Conservation (phyloP, 1,139 yeast species). For the Taphrina pruni region DNA sequence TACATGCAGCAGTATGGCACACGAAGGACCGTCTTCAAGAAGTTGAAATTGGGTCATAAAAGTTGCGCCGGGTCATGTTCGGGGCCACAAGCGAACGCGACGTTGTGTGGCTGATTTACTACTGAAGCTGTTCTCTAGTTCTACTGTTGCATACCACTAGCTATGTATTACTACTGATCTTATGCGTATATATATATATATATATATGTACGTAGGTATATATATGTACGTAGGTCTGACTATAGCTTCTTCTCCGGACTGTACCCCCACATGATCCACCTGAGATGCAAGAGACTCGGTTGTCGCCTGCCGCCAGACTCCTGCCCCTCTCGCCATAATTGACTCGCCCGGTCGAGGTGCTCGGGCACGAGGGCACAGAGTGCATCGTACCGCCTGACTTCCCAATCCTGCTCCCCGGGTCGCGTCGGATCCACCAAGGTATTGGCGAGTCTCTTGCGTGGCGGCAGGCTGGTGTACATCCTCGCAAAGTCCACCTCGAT, state of each 20-base stretch:
- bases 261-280: slow-evolving; percentile 19
- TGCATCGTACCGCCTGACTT: slow-evolving; percentile 11
- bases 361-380: slow-evolving; percentile 2
- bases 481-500: slow-evolving; percentile 10
- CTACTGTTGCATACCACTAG: no score
- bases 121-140: no score
- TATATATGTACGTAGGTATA: neutral
- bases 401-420: slow-evolving; percentile 25
- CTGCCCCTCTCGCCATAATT: neutral
- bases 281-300: slow-evolving; percentile 14
- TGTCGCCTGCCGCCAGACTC: neutral
- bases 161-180: no score
- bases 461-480: slow-evolving; percentile 8
- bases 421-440: slow-evolving; percentile 7
- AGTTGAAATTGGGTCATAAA: neutral
- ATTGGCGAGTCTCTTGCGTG: slow-evolving; percentile 16
- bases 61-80: slow-evolving; percentile 12
- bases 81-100: neutral
- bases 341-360: neutral
- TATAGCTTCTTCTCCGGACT: slow-evolving; percentile 17
- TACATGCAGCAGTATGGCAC: neutral
- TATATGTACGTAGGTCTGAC: neutral
- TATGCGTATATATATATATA: no score
- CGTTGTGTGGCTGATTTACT: neutral
- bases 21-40: neutral